Evolutionary conservation across 2,329 filamentous ascomycete species (phyloP), one percentile per base, ranked within the genome.

Genomic region (Coniochaeta ligniaria): DNA sequence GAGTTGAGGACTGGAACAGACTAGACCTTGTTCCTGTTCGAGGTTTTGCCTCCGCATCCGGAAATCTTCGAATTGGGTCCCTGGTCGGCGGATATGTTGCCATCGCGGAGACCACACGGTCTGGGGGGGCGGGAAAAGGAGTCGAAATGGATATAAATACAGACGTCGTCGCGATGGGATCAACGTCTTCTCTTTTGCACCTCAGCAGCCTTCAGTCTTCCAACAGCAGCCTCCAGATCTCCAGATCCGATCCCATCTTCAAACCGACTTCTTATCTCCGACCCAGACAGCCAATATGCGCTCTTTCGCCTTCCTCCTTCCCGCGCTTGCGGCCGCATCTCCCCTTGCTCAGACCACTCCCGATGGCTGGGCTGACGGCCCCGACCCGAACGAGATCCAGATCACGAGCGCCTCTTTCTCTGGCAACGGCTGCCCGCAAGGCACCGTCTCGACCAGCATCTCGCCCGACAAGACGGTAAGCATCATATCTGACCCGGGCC

Each of bases 401-500:
- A 76, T 79, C 68, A 47, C 70, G 63, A 70, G 69, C 52, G 72
- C 75, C 50, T 74, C 68, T 26, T 76, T 75, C 62, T 78, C 75
- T 35, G 77, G 77, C 60, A 78, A 74, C 63, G 77, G 77, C 28
- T 79, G 77, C 65, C 76, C 76, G 11, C 75, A 77, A 67, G 73
- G 74, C 31, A 72, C 72, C 57, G 76, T 79, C 11, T 75, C 76
- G 22, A 76, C 74, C 38, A 72, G 69, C 63, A 72, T 78, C 64
- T 76, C 75, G 11, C 70, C 75, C 12, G 76, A 79, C 68, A 71
- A 73, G 63, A 76, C 75, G 35, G 76, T 75, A 61, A 68, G 70
- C 60, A 47, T 14, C 22, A 47, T 24, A 5, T 22, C 43, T 24
- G 43, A 14, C 43, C n/a, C 16, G 9, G 38, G 4, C 16, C 12